A percentile compares a stretch with the other conserved stretches of the same genome.
phyloP scores from a whole-genome alignment of 768 basidiomycete genomes.

The Suillus subaureus region DNA sequence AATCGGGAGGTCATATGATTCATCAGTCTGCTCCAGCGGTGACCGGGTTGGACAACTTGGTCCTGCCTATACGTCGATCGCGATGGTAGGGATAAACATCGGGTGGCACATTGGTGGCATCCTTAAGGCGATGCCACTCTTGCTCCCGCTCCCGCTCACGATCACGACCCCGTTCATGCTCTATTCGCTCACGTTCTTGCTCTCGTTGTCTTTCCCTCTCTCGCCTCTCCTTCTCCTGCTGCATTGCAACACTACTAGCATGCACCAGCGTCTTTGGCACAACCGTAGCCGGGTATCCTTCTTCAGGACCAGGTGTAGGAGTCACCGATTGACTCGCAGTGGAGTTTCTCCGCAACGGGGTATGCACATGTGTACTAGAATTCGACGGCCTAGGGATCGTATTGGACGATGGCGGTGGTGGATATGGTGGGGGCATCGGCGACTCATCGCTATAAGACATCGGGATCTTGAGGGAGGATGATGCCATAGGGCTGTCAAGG shows the following conservation, averaged over 20 bases:
- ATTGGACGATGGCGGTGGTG: constrained; percentile 17
- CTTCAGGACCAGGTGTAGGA: background rate
- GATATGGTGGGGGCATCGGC: constrained; percentile 26
- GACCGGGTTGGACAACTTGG: constrained; percentile 15
- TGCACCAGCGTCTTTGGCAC: constrained; percentile 39
- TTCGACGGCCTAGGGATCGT: constrained; percentile 27
- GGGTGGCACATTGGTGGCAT: constrained; percentile 27
- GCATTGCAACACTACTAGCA: constrained; percentile 57
- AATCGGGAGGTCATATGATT: background rate
- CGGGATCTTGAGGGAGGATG: constrained; percentile 48
- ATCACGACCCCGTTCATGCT: constrained; percentile 19
- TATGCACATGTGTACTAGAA: constrained; percentile 11
- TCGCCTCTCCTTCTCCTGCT: constrained; percentile 48
- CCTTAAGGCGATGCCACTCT: constrained; percentile 23
- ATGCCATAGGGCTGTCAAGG: constrained; percentile 42
- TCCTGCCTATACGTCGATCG: constrained; percentile 21
- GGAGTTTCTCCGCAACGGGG: constrained; percentile 6
- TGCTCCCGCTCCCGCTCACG: constrained; percentile 25
- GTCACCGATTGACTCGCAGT: background rate
- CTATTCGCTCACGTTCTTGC: constrained; percentile 30
- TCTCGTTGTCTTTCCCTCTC: constrained; percentile 33
- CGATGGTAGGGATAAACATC: constrained; percentile 23
- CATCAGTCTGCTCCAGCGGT: constrained; percentile 16
- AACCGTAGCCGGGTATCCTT: background rate
- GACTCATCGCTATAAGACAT: constrained; percentile 33